These are phyloP conservation scores for Apocynum venetum DNA, from an alignment of 257 asterid genomes.

Conservation along the genomic window DNA sequence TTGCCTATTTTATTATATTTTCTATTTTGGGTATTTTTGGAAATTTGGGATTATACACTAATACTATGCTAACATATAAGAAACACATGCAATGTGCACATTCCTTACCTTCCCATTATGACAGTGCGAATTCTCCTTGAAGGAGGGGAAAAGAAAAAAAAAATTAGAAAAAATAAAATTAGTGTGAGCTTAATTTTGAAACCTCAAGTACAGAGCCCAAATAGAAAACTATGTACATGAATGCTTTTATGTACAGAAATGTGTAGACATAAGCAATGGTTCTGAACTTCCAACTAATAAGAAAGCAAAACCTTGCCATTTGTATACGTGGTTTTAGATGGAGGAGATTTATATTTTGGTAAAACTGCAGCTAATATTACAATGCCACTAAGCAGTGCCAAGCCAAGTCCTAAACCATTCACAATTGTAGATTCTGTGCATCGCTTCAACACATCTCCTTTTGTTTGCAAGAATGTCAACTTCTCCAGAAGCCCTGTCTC, in stretches of 20 bases:
- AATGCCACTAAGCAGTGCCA: slow-evolving; percentile 61
- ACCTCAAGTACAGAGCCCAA: too few relatives aligned
- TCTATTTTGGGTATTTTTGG: too few relatives aligned
- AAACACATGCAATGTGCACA: too few relatives aligned
- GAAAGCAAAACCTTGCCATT: slow-evolving; percentile 27
- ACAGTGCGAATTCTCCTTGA: too few relatives aligned
- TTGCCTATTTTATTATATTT: too few relatives aligned
- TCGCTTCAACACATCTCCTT: slow-evolving; percentile 47
- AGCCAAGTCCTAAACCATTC: slow-evolving; percentile 68
- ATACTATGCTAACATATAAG: too few relatives aligned
- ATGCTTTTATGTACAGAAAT: neutral
- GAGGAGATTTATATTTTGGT: slow-evolving; percentile 40
- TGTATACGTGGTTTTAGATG: slow-evolving; percentile 28
- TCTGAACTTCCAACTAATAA: slow-evolving; percentile 11
- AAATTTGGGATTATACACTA: too few relatives aligned
- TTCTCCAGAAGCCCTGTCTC: slow-evolving; percentile 88
- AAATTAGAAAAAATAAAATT: too few relatives aligned
- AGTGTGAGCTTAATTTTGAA: neutral
- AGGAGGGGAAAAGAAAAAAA: too few relatives aligned
- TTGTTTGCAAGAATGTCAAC: slow-evolving; percentile 63
- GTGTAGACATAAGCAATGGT: neutral
- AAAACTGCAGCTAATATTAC: slow-evolving; percentile 62
- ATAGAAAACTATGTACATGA: too few relatives aligned
- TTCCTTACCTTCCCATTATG: too few relatives aligned
- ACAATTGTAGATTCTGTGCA: slow-evolving; percentile 57